Evolutionary conservation across 805 yeast genomes (phyloP).

Genomic region (Monosporozyma yasuniensis): DNA sequence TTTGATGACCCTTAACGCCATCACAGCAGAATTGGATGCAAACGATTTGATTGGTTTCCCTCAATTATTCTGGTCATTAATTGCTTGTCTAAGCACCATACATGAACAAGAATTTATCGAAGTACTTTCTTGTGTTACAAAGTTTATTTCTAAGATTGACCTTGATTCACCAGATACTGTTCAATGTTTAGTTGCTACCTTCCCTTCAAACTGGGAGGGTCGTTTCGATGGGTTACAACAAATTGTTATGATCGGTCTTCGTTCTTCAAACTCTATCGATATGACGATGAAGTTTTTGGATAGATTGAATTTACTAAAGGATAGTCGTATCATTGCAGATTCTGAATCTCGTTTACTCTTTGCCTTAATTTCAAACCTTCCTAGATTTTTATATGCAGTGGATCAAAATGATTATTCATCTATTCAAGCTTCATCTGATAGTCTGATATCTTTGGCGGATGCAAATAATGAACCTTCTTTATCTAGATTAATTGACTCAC

Average conservation of each 20-base stretch:
- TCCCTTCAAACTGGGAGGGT: constrained; percentile 96
- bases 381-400: constrained; percentile 76
- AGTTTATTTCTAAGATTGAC: constrained; percentile 79
- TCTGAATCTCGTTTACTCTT: constrained; percentile 60
- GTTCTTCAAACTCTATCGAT: constrained; percentile 75
- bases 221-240: constrained; percentile 81
- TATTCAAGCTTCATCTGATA: constrained; percentile 42
- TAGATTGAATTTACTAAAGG: constrained; percentile 53
- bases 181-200: constrained; percentile 69
- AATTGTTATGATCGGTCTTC: constrained; percentile 68
- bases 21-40: constrained; percentile 75
- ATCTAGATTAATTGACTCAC: constrained; percentile 64
- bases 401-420: constrained; percentile 49
- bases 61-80: constrained; percentile 90
- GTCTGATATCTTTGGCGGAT: constrained; percentile 55
- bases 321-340: constrained; percentile 69
- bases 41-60: constrained; percentile 79
- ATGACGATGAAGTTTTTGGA: constrained; percentile 67
- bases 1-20: constrained; percentile 88
- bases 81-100: constrained; percentile 80
- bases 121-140: constrained; percentile 69
- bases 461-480: constrained; percentile 46
- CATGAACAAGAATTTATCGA: constrained; percentile 93
- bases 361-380: constrained; percentile 70
- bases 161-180: constrained; percentile 79